phyloP scores from a whole-genome alignment of 805 yeast species.

The Candida tammaniensis region DNA sequence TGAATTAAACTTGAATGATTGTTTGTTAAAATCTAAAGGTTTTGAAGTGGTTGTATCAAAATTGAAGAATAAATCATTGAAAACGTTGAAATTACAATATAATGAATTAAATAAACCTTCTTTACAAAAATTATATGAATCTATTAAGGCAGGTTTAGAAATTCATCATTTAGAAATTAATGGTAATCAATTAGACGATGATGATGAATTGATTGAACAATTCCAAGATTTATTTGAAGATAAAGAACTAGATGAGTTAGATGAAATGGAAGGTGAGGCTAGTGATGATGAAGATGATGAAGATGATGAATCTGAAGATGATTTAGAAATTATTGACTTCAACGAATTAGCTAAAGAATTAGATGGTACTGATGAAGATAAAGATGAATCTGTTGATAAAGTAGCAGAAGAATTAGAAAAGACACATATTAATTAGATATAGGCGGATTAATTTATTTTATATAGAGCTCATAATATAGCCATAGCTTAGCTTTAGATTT shows the following conservation, averaged over 20 bases:
- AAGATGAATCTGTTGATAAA: slow-evolving; percentile 50
- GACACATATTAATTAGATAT: slow-evolving; percentile 40
- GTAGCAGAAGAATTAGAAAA: slow-evolving; percentile 59
- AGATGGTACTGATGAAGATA: slow-evolving; percentile 44
- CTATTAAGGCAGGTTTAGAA: slow-evolving; percentile 53
- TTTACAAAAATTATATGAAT: slow-evolving; percentile 53
- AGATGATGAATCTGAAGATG: slow-evolving; percentile 58
- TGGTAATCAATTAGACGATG: slow-evolving; percentile 93
- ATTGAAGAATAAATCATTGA: neutral
- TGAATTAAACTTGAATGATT: slow-evolving; percentile 87
- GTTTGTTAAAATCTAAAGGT: slow-evolving; percentile 80
- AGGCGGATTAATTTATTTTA: too few relatives aligned
- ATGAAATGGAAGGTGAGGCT: slow-evolving; percentile 85
- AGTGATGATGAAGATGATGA: slow-evolving; percentile 66
- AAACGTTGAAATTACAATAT: slow-evolving; percentile 10
- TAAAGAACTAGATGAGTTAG: slow-evolving; percentile 86
- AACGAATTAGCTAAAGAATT: slow-evolving; percentile 53
- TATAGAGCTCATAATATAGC: too few relatives aligned
- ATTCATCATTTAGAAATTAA: slow-evolving; percentile 76
- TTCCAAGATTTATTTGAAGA: slow-evolving; percentile 63
- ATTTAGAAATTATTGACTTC: slow-evolving; percentile 35
- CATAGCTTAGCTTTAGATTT: too few relatives aligned
- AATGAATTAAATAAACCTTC: slow-evolving; percentile 48
- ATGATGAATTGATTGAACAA: slow-evolving; percentile 62
- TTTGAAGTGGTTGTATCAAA: slow-evolving; percentile 42